Percentiles rank a stretch among this genome's conserved stretches.
These are phyloP conservation scores for Penicillium verhagenii DNA, from an alignment of 495 filamentous ascomycete species.

Conservation along the genomic window DNA sequence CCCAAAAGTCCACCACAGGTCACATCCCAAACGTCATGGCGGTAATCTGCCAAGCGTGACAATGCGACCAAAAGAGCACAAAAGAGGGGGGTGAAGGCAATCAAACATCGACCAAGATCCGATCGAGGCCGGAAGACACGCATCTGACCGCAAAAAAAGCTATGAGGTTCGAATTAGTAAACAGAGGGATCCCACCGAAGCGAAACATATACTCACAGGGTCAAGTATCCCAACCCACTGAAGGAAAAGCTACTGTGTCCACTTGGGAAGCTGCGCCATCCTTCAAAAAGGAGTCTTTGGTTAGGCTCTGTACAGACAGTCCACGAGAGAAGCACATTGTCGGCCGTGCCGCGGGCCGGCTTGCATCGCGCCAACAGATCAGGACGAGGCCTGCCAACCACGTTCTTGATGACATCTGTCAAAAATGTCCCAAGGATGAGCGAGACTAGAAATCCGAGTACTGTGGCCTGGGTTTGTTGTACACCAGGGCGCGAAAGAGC, in stretches of 20 bases:
- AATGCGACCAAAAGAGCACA: slow-evolving; percentile 86
- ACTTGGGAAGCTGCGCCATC: slow-evolving; percentile 89
- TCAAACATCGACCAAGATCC: slow-evolving; percentile 64
- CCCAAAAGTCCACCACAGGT: slow-evolving; percentile 73
- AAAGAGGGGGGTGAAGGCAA: slow-evolving; percentile 62
- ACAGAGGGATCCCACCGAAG: neutral
- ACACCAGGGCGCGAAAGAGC: slow-evolving; percentile 54
- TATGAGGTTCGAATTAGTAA: slow-evolving; percentile 15
- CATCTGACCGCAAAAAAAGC: slow-evolving; percentile 76
- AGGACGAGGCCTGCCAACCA: slow-evolving; percentile 84
- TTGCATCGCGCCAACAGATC: slow-evolving; percentile 89
- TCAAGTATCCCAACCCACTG: slow-evolving; percentile 77
- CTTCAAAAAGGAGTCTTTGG: slow-evolving; percentile 80
- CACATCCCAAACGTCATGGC: slow-evolving; percentile 95
- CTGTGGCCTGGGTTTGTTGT: slow-evolving; percentile 83
- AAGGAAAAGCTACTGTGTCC: slow-evolving; percentile 89
- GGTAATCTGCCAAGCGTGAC: slow-evolving; percentile 88
- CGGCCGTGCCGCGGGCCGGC: slow-evolving; percentile 62
- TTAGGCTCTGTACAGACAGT: slow-evolving; percentile 78
- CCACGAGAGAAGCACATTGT: slow-evolving; percentile 65
- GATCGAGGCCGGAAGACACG: slow-evolving; percentile 73
- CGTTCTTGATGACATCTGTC: slow-evolving; percentile 91
- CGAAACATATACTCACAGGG: slow-evolving; percentile 47
- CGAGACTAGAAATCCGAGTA: slow-evolving; percentile 76
- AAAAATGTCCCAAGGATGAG: slow-evolving; percentile 77